phyloP scores from a whole-genome alignment of 2,329 filamentous ascomycete species.

The Exutisphaerella laricina region DNA sequence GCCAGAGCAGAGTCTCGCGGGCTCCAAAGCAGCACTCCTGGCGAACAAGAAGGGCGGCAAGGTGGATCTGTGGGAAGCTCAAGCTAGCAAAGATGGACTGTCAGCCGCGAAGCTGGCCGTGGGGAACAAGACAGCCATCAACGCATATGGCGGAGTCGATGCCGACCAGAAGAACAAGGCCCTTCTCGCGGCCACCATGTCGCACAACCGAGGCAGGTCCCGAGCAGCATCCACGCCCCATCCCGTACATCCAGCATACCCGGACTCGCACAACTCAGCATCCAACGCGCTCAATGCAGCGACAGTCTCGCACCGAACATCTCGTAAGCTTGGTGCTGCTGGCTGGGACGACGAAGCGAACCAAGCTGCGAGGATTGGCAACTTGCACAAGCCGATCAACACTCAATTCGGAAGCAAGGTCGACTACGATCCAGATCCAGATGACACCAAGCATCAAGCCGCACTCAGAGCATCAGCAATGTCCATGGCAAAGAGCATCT shows the following conservation, averaged over 20 bases:
- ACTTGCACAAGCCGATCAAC: slow-evolving; percentile 62
- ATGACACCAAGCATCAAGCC: slow-evolving; percentile 68
- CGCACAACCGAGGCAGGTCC: slow-evolving; percentile 58
- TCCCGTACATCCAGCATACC: slow-evolving; percentile 42
- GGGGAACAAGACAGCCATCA: slow-evolving; percentile 46
- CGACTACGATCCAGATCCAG: slow-evolving; percentile 53
- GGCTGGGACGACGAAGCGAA: slow-evolving; percentile 45
- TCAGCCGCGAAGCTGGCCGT: slow-evolving; percentile 68
- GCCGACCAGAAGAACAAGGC: slow-evolving; percentile 58
- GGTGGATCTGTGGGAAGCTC: slow-evolving; percentile 48
- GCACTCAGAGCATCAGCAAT: slow-evolving; percentile 75
- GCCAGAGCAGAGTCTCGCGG: slow-evolving; percentile 57
- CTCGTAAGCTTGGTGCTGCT: slow-evolving; percentile 30
- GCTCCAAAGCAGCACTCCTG: slow-evolving; percentile 68
- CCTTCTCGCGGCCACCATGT: slow-evolving; percentile 68
- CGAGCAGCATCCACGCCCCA: slow-evolving; percentile 58
- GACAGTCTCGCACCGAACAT: slow-evolving; percentile 57
- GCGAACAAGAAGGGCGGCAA: slow-evolving; percentile 53
- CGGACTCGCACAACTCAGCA: slow-evolving; percentile 56
- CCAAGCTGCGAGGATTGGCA: slow-evolving; percentile 58
- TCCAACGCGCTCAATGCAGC: slow-evolving; percentile 69
- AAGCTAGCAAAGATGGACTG: slow-evolving; percentile 51
- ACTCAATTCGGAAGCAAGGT: slow-evolving; percentile 76
- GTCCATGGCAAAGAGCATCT: slow-evolving; percentile 87
- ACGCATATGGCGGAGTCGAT: slow-evolving; percentile 44